Conservation (phyloP, 164 flowering plant species). For the Annona cherimola region DNA sequence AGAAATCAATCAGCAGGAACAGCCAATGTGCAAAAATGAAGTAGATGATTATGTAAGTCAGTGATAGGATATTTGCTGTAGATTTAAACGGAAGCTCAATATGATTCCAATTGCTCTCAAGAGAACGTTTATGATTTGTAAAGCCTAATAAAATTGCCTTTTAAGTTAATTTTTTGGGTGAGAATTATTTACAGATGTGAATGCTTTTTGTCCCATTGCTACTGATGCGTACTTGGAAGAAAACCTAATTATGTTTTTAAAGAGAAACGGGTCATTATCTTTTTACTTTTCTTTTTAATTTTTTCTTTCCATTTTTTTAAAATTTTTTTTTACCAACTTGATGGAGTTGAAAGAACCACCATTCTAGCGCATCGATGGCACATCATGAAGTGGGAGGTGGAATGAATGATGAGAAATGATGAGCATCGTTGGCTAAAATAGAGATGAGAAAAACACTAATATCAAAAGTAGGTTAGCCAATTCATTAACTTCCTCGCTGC, state of each 20-base stretch:
- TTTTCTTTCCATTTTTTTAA: background rate
- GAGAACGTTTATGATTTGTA: background rate
- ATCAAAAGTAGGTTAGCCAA: no score
- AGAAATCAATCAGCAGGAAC: slow-evolving; percentile 18
- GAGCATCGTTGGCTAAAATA: background rate
- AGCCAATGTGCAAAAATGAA: slow-evolving; percentile 3
- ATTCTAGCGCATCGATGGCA: background rate
- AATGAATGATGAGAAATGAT: background rate
- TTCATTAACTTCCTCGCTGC: no score
- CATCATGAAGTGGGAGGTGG: background rate
- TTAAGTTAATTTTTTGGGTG: background rate
- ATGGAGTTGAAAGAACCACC: background rate
- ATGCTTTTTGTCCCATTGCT: background rate
- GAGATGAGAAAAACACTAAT: no score
- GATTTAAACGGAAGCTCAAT: background rate
- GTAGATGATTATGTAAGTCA: background rate
- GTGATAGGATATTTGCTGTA: background rate
- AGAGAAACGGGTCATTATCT: background rate
- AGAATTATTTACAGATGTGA: background rate
- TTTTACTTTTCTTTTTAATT: background rate
- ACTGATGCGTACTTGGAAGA: background rate
- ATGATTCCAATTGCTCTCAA: background rate
- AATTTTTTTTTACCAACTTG: background rate
- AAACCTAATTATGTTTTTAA: background rate
- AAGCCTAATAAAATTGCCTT: background rate